Evolutionary conservation across 2,329 filamentous ascomycete genomes (phyloP).

Genomic region (Fusarium drepaniforme): DNA sequence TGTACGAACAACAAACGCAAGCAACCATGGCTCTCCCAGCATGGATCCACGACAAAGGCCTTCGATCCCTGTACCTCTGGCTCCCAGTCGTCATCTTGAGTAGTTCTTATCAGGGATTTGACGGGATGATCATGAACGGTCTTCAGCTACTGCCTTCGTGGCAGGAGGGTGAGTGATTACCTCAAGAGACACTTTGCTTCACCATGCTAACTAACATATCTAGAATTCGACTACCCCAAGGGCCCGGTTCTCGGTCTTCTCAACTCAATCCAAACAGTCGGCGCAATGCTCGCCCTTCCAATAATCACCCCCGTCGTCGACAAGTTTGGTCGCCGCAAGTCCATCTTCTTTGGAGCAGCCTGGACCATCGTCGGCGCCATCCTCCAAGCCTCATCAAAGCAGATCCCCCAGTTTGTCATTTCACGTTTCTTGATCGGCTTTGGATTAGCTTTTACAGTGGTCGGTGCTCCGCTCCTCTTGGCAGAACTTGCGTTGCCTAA

Average conservation of each 20-base stretch:
- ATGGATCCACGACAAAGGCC: conserved; percentile 12
- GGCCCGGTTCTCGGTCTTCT: background rate
- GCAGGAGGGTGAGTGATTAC: background rate
- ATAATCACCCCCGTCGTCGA: background rate
- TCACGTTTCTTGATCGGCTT: background rate
- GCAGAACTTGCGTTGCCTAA: background rate
- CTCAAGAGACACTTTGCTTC: background rate
- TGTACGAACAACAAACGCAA: background rate
- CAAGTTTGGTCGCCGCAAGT: background rate
- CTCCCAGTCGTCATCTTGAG: conserved; percentile 6
- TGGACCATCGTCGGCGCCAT: background rate
- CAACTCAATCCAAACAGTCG: background rate
- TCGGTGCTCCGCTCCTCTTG: background rate
- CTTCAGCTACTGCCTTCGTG: background rate
- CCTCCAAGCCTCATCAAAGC: background rate
- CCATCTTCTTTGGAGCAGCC: background rate
- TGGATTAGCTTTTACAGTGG: background rate
- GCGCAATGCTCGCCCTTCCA: background rate
- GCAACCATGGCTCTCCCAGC: conserved; percentile 1
- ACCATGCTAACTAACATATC: background rate
- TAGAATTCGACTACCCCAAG: conserved; percentile 1
- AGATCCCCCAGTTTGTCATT: background rate
- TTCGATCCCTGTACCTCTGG: conserved; percentile 5
- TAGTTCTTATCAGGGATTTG: background rate
- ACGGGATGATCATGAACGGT: background rate